phyloP scores from a whole-genome alignment of 31 red algal species.

The Pterothamnion heteromorphum region DNA sequence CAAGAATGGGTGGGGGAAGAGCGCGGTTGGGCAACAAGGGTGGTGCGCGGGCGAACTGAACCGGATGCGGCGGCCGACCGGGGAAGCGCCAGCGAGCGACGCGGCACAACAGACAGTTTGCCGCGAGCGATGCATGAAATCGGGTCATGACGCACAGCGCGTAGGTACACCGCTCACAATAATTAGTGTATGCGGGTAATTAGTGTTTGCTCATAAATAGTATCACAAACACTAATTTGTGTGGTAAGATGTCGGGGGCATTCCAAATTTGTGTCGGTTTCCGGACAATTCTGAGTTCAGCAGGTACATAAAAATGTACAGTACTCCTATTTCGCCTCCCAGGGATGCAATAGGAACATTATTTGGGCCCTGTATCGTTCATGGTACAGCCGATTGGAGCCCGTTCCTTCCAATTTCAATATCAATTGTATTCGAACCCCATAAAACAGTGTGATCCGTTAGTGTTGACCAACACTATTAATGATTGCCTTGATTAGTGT shows the following conservation, averaged over 20 bases:
- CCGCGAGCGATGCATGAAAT: no score
- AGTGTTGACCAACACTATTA: neutral
- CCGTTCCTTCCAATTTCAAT: neutral
- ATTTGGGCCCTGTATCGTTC: neutral
- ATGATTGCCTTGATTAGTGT: neutral
- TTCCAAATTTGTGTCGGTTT: constrained; percentile 4
- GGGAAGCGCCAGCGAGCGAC: no score
- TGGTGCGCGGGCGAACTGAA: no score
- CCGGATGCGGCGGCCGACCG: no score
- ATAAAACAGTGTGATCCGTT: neutral
- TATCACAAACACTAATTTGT: neutral
- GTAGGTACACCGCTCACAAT: neutral
- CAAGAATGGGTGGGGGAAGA: no score
- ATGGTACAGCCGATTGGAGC: neutral
- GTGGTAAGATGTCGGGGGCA: neutral
- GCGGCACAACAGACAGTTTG: no score
- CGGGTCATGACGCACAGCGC: no score
- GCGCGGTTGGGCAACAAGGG: no score
- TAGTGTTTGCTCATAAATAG: neutral
- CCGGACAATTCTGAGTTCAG: neutral
- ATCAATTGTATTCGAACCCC: neutral
- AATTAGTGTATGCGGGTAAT: neutral
- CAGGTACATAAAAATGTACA: neutral
- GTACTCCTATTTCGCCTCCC: neutral
- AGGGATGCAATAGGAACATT: neutral